phyloP scores from a whole-genome alignment of 108 stramenopile genomes.

The Nitzschia sp. region DNA sequence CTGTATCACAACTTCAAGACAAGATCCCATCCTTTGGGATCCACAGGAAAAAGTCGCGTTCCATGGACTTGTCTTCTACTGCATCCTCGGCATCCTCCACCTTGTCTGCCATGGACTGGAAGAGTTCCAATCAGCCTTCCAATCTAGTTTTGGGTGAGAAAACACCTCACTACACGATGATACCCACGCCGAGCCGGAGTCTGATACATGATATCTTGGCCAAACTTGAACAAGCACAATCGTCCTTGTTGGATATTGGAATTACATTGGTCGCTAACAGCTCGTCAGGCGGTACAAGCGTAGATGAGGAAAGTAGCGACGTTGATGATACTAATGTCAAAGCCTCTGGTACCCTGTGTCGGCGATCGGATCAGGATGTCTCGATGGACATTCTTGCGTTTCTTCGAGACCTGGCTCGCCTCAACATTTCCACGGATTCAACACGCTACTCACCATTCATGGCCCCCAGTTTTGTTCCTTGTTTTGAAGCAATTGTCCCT shows the following conservation, averaged over 20 bases:
- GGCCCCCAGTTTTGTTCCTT: constrained; percentile 11
- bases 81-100: background rate
- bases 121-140: no score
- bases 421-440: background rate
- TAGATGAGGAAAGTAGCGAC: no score
- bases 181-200: no score
- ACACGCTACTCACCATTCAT: constrained; percentile 13
- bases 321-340: background rate
- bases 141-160: no score
- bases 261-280: no score
- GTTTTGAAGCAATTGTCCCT: background rate
- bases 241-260: no score
- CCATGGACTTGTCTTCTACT: constrained; percentile 1
- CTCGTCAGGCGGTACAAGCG: no score
- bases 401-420: background rate
- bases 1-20: background rate
- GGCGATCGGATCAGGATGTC: constrained; percentile 6
- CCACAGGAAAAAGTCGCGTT: background rate
- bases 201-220: no score
- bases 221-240: no score
- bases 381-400: constrained; percentile 1
- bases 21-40: constrained; percentile 9
- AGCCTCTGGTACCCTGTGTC: background rate
- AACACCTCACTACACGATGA: no score
- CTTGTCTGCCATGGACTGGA: no score